These are phyloP conservation scores for Schizophyllum commune DNA, from an alignment of 1,284 basidiomycete genomes.

Conservation along the genomic window DNA sequence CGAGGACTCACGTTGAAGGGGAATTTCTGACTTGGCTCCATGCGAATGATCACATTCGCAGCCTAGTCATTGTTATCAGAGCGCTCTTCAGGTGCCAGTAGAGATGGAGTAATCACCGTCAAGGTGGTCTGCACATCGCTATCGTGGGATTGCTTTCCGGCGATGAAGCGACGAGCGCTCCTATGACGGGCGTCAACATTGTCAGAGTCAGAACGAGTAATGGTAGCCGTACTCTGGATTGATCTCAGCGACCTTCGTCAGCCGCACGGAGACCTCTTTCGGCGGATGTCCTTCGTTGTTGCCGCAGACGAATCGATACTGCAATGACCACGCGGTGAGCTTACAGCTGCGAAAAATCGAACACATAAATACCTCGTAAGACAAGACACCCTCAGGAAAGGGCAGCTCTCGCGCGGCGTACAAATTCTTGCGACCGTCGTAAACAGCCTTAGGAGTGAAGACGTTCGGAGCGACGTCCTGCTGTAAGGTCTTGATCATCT, in stretches of 20 bases:
- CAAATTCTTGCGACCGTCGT: slow-evolving; percentile 74
- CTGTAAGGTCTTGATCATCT: slow-evolving; percentile 56
- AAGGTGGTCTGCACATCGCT: slow-evolving; percentile 65
- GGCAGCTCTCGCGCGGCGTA: slow-evolving; percentile 51
- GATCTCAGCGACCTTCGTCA: slow-evolving; percentile 65
- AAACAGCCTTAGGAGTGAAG: slow-evolving; percentile 53
- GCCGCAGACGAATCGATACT: too few species aligned
- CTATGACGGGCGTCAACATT: slow-evolving; percentile 24
- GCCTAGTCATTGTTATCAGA: too few species aligned
- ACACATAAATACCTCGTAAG: slow-evolving; percentile 49
- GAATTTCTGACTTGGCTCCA: slow-evolving; percentile 30
- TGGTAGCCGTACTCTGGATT: slow-evolving; percentile 56
- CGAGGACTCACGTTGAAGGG: not conserved
- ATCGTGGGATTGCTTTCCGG: slow-evolving; percentile 61
- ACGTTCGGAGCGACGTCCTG: slow-evolving; percentile 43
- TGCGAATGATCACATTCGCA: slow-evolving; percentile 62
- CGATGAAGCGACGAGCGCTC: slow-evolving; percentile 55
- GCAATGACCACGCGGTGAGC: too few species aligned
- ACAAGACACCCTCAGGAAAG: slow-evolving; percentile 34
- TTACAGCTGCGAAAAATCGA: too few species aligned
- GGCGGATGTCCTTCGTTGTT: slow-evolving; percentile 23
- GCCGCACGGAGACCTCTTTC: slow-evolving; percentile 23
- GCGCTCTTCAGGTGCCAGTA: too few species aligned
- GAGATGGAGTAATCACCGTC: slow-evolving; percentile 36
- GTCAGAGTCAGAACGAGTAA: slow-evolving; percentile 4